phyloP scores from a whole-genome alignment of 306 rosid species.

The Trifolium pratense region DNA sequence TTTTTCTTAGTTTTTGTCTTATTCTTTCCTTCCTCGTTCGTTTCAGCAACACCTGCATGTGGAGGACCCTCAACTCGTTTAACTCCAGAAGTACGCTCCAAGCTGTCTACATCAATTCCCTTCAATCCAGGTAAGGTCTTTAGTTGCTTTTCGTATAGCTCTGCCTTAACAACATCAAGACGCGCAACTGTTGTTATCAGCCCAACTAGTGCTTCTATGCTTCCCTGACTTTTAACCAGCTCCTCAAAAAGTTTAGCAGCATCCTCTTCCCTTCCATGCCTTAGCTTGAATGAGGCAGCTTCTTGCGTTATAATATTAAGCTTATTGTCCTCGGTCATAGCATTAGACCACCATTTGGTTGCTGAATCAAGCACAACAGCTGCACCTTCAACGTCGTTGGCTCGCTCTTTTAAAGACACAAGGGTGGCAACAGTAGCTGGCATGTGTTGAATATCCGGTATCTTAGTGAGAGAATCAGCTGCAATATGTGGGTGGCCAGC shows the following conservation, averaged over 20 bases:
- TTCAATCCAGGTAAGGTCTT: constrained; percentile 81
- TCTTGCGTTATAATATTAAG: constrained; percentile 80
- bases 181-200: constrained; percentile 80
- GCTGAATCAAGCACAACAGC: constrained; percentile 85
- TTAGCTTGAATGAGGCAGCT: constrained; percentile 87
- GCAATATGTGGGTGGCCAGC: constrained; percentile 90
- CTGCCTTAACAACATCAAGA: constrained; percentile 85
- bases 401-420: constrained; percentile 87
- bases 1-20: constrained; percentile 85
- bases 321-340: constrained; percentile 87
- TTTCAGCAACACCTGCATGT: constrained; percentile 53
- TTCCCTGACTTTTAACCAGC: constrained; percentile 85
- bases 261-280: constrained; percentile 84
- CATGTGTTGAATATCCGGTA: constrained; percentile 86
- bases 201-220: constrained; percentile 86
- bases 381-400: constrained; percentile 90
- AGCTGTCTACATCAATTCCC: constrained; percentile 79
- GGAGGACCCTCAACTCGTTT: constrained; percentile 67
- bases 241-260: constrained; percentile 83
- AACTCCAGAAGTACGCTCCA: constrained; percentile 88
- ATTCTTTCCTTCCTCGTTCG: constrained; percentile 73
- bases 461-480: constrained; percentile 80
- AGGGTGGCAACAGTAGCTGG: constrained; percentile 97
- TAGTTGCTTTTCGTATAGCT: constrained; percentile 82
- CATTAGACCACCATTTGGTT: constrained; percentile 91